These are phyloP conservation scores for Mycena polygramma DNA, from an alignment of 768 basidiomycete species.

Conservation along the genomic window DNA sequence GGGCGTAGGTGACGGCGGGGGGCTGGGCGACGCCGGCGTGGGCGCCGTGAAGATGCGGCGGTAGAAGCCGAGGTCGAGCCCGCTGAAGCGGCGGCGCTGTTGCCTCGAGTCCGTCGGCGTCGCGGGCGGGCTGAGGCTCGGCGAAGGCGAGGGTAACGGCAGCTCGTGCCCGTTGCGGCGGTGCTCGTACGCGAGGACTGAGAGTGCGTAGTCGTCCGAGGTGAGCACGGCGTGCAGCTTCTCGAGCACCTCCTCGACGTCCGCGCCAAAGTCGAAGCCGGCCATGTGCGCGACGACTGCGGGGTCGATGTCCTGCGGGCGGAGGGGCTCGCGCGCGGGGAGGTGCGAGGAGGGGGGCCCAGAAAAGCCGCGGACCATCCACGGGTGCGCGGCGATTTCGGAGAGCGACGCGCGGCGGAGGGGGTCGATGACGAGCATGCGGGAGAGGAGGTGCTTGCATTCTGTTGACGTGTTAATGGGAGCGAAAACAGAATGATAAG, in stretches of 20 bases:
- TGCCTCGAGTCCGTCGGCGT: constrained; percentile 41
- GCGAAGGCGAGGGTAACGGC: constrained; percentile 77
- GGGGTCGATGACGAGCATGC: constrained; percentile 98
- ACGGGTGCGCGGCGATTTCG: constrained; percentile 89
- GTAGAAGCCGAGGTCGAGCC: constrained; percentile 96
- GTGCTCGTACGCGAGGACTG: constrained; percentile 84
- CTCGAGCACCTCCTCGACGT: constrained; percentile 82
- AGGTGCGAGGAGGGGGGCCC: constrained; percentile 88
- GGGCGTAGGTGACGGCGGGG: constrained; percentile 40
- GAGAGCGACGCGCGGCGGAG: constrained; percentile 80
- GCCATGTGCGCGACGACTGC: constrained; percentile 92
- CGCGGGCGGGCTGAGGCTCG: constrained; percentile 12
- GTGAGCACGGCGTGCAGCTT: constrained; percentile 80
- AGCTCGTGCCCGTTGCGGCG: constrained; percentile 71
- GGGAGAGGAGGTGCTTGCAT: constrained; percentile 92
- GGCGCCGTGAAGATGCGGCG: constrained; percentile 81
- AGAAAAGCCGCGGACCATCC: constrained; percentile 92
- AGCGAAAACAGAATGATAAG: no score
- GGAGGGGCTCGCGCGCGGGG: constrained; percentile 89
- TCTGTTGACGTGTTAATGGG: constrained; percentile 60
- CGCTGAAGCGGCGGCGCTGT: constrained; percentile 88
- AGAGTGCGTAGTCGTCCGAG: constrained; percentile 80
- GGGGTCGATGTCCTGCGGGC: constrained; percentile 88
- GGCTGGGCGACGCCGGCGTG: constrained; percentile 38
- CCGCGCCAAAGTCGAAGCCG: constrained; percentile 95